phyloP scores from a whole-genome alignment of 192 early-diverging fungal genomes.

The Linnemannia hyalina region DNA sequence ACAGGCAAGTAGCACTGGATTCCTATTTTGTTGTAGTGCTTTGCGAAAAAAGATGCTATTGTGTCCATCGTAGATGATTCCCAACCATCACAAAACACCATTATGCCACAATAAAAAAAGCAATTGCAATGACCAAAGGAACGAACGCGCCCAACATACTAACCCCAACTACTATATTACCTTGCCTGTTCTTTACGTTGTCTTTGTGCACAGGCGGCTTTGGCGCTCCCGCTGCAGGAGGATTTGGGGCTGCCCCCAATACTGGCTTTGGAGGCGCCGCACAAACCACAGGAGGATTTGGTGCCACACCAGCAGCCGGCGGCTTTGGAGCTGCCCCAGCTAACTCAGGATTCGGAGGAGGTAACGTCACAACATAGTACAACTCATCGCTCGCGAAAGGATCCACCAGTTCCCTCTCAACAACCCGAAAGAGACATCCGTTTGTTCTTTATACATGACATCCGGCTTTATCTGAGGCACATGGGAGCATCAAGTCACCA shows the following conservation, averaged over 20 bases:
- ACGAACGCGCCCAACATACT: neutral
- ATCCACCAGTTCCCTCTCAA: neutral
- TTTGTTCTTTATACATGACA: neutral
- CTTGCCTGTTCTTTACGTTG: neutral
- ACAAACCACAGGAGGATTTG: slow-evolving; percentile 40
- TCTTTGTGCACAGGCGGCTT: slow-evolving; percentile 24
- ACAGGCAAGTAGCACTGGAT: slow-evolving; percentile 27
- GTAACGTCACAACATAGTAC: neutral
- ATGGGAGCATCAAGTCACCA: neutral
- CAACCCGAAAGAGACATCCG: neutral
- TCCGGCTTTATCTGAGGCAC: neutral
- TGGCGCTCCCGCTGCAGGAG: slow-evolving; percentile 43
- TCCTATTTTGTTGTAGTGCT: neutral
- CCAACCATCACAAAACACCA: neutral
- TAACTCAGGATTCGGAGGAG: slow-evolving; percentile 45
- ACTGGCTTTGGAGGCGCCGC: slow-evolving; percentile 41
- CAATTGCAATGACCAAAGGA: neutral
- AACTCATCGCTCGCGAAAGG: neutral
- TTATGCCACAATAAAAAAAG: neutral
- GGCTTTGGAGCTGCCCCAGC: slow-evolving; percentile 47
- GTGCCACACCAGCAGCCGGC: slow-evolving; percentile 35
- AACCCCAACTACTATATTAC: neutral
- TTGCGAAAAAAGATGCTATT: neutral
- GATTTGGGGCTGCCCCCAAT: slow-evolving; percentile 42
- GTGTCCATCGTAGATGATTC: neutral